phyloP scores from a whole-genome alignment of 371 early-diverging fungal species.

The Chytridium lagenaria region DNA sequence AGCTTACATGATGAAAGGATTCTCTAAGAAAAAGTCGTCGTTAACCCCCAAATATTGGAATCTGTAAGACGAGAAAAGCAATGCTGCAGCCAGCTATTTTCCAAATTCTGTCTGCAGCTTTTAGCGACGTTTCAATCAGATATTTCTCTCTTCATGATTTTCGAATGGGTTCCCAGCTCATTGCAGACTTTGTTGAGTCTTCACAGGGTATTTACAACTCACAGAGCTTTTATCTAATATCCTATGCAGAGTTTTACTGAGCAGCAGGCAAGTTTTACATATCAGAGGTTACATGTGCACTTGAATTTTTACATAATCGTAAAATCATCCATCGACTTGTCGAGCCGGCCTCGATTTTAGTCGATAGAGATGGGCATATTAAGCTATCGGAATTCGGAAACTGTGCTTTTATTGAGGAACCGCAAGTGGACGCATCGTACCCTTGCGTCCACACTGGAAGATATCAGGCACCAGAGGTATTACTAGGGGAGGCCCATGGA shows the following conservation, averaged over 20 bases:
- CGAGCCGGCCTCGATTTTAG: constrained; percentile 30
- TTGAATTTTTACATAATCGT: constrained; percentile 26
- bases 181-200: constrained; percentile 27
- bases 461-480: constrained; percentile 35
- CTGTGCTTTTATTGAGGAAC: background rate
- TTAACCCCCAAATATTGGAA: background rate
- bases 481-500: constrained; percentile 26
- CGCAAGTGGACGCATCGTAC: no score
- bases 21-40: background rate
- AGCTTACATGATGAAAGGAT: constrained; percentile 25
- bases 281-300: constrained; percentile 59
- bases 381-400: constrained; percentile 61
- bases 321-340: constrained; percentile 23
- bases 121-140: constrained; percentile 22
- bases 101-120: constrained; percentile 21
- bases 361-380: constrained; percentile 52
- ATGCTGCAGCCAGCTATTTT: background rate
- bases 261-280: constrained; percentile 24
- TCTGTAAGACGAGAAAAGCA: constrained; percentile 23
- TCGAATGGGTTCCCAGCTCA: constrained; percentile 35
- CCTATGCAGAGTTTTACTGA: constrained; percentile 19
- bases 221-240: no score
- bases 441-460: background rate
- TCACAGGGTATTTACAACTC: constrained; percentile 33
- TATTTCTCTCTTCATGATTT: constrained; percentile 15